Conservation (phyloP, 331 rosid species). For the Prunus yedoensis region DNA sequence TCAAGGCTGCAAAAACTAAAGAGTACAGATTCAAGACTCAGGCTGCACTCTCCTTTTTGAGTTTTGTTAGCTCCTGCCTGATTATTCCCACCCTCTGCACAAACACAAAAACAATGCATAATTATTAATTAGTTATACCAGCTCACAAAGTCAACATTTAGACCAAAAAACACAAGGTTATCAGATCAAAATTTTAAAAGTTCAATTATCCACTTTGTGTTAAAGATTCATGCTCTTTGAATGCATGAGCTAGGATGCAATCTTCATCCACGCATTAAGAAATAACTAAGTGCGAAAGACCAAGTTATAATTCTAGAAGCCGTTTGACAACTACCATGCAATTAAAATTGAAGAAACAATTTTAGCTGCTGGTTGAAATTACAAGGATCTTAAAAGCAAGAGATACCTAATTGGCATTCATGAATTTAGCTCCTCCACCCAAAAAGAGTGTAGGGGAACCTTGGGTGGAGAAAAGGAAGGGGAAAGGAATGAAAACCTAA, state of each 20-base stretch:
- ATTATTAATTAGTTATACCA: not conserved
- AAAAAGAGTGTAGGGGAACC: too few relatives aligned
- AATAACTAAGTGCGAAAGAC: not conserved
- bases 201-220: not conserved
- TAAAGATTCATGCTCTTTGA: not conserved
- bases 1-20: not conserved
- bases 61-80: slow-evolving; percentile 61
- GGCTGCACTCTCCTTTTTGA: slow-evolving; percentile 34
- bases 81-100: slow-evolving; percentile 57
- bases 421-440: not conserved
- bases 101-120: not conserved
- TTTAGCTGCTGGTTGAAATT: not conserved
- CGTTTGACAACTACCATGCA: not conserved
- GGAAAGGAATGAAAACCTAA: not conserved
- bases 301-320: not conserved
- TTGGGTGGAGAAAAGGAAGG: not conserved
- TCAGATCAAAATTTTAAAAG: not conserved
- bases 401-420: not conserved
- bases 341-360: not conserved
- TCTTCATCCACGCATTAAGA: not conserved
- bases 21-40: slow-evolving; percentile 16
- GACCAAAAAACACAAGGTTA: not conserved
- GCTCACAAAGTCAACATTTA: not conserved
- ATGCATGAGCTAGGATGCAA: not conserved
- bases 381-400: not conserved